These are phyloP conservation scores for Backusella circina DNA, from an alignment of 192 early-diverging fungal genomes.

Conservation along the genomic window DNA sequence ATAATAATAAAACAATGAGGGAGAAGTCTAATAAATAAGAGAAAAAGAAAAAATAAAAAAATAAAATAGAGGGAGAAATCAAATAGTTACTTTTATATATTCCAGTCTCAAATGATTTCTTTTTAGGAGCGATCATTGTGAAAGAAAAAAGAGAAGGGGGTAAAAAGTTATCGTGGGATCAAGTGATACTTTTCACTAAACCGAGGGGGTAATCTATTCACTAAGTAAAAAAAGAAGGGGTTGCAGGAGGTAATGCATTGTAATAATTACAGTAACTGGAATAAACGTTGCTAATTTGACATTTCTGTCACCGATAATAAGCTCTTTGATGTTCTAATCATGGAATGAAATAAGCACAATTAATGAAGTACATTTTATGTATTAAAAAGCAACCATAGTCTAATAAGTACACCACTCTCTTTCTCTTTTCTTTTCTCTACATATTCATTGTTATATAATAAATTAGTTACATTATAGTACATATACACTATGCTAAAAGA, in stretches of 20 bases:
- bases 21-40: background rate
- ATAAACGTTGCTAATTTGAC: background rate
- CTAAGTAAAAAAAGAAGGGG: background rate
- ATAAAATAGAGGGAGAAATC: background rate
- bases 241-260: background rate
- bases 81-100: conserved; percentile 4
- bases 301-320: background rate
- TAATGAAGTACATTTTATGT: background rate
- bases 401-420: background rate
- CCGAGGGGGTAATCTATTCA: background rate
- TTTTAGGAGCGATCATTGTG: conserved; percentile 1
- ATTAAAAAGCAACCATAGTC: background rate
- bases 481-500: background rate
- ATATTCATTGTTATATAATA: background rate
- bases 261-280: background rate
- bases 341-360: background rate
- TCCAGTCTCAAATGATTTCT: background rate
- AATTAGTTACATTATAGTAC: background rate
- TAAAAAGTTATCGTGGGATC: background rate
- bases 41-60: conserved; percentile 4
- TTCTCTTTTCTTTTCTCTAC: background rate
- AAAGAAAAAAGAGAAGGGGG: background rate
- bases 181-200: background rate
- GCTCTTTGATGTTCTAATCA: background rate
- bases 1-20: conserved; percentile 10